Conservation (phyloP, 768 basidiomycete genomes). For the Filobasidium wieringae region DNA sequence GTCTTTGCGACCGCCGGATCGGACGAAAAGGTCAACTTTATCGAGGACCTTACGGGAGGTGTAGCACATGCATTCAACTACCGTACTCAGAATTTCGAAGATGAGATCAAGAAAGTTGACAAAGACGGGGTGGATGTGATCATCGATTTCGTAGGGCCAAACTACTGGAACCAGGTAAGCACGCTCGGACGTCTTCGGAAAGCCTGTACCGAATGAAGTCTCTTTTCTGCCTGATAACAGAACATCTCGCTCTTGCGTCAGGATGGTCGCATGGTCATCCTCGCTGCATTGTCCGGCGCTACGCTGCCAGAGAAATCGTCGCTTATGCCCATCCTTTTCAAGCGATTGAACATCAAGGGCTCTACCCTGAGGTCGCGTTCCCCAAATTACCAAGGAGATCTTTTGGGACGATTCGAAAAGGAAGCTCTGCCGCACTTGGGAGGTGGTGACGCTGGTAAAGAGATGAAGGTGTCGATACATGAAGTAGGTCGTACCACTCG, state of each 20-base stretch:
- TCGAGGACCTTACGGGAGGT: conserved; percentile 33
- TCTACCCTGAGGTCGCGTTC: conserved; percentile 70
- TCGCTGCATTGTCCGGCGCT: conserved; percentile 35
- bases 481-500: conserved; percentile 40
- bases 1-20: conserved; percentile 80
- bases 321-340: conserved; percentile 60
- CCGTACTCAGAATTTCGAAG: conserved; percentile 61
- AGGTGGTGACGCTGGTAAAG: conserved; percentile 40
- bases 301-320: conserved; percentile 31
- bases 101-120: conserved; percentile 53
- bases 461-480: conserved; percentile 65
- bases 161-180: conserved; percentile 25
- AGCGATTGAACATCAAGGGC: conserved; percentile 76
- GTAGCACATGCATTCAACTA: conserved; percentile 61
- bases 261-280: conserved; percentile 35
- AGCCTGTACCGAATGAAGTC: background rate
- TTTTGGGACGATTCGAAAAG: conserved; percentile 50
- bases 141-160: conserved; percentile 53
- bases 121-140: conserved; percentile 68
- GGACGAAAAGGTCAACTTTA: conserved; percentile 66
- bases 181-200: background rate
- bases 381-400: conserved; percentile 60
- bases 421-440: conserved; percentile 53
- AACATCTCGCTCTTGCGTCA: conserved; percentile 28
- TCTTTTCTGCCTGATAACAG: background rate